Evolutionary conservation across 371 early-diverging fungal species (phyloP).

Genomic region (Mucor ambiguus): DNA sequence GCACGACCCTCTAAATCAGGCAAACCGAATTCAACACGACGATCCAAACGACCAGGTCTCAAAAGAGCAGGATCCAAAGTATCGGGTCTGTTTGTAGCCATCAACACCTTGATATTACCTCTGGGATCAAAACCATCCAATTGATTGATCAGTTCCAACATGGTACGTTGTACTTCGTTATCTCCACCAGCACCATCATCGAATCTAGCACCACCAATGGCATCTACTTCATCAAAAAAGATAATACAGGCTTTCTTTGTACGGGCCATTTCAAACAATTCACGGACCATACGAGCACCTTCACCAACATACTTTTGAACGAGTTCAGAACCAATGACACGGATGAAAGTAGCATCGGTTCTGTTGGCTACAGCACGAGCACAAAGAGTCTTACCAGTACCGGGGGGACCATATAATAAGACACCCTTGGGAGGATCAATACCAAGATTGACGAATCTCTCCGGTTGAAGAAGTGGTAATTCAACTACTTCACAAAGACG

Average conservation of each 20-base stretch:
- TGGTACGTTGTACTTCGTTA: constrained; percentile 98
- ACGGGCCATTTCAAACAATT: constrained; percentile 99
- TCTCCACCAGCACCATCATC: constrained; percentile 91
- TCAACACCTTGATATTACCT: constrained; percentile 99
- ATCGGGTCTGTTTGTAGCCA: constrained; percentile 99
- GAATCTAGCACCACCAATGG: constrained; percentile 96
- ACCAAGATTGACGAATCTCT: constrained; percentile 99
- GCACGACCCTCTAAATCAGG: constrained; percentile 97
- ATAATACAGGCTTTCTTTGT: constrained; percentile 85
- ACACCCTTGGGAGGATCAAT: constrained; percentile 99
- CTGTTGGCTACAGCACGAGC: constrained; percentile 99
- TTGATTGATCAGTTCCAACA: constrained; percentile 99
- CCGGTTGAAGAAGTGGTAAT: constrained; percentile 99
- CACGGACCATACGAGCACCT: constrained; percentile 99
- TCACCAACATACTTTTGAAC: constrained; percentile 99
- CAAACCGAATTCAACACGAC: constrained; percentile 99
- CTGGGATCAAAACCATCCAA: constrained; percentile 99
- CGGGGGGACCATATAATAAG: constrained; percentile 98
- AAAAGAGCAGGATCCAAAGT: constrained; percentile 98
- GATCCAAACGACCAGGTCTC: constrained; percentile 98
- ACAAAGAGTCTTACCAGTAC: constrained; percentile 99
- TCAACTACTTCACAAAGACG: constrained; percentile 99
- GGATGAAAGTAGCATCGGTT: constrained; percentile 99
- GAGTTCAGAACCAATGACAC: constrained; percentile 98
- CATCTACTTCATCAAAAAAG: constrained; percentile 99